Evolutionary conservation across 2,329 filamentous ascomycete genomes (phyloP), one percentile per base, ranked within the genome.

Genomic region (Curvularia lunata): DNA sequence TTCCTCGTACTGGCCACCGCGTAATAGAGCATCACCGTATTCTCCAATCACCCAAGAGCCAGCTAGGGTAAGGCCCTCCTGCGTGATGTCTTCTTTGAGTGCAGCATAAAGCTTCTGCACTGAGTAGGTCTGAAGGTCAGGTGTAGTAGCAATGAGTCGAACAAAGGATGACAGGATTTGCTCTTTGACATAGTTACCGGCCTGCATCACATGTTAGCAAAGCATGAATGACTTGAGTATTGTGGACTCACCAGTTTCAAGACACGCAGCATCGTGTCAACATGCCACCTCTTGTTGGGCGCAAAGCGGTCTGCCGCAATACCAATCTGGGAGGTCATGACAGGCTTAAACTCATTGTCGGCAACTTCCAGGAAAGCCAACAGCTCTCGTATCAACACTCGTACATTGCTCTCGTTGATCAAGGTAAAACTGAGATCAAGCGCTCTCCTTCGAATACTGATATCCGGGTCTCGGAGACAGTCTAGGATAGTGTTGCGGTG

Each of bases 41-140:
- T 99, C 95, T 72, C 96, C 95, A 75, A 99, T 97, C 52, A 95
- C 96, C 95, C 95, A 99, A 6, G 95, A 90, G 37, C 91, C 95
- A 48, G 94, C 92, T 62, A 98, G 85, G 8, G 92, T 97, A 63
- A 99, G 81, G 63, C 92, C 96, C 78, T 99, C 96, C 75, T 99
- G 95, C 1, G 94, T 97, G 68, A 99, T 97, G 69, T 99, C 95
- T 65, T 96, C 95, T 77, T 95, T 97, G 54, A 99, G 81, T 60
- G 90, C 91, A 19, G 88, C 83, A 75, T 97, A 99, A 6, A 99
- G 83, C 77, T 98, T 99, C 73, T 97, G 95, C 4, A 94, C 94
- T 1, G 92, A 93, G 74, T 99, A 99, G 0, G 93, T 97, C 77
- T 99, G 95, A 38, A 98, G 82, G 68, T 99, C 95, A 0, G 93